A percentile compares a stretch with the other conserved stretches of the same genome.
phyloP scores from a whole-genome alignment of 345 rosid genomes.

The Citrus mangshanensis region DNA sequence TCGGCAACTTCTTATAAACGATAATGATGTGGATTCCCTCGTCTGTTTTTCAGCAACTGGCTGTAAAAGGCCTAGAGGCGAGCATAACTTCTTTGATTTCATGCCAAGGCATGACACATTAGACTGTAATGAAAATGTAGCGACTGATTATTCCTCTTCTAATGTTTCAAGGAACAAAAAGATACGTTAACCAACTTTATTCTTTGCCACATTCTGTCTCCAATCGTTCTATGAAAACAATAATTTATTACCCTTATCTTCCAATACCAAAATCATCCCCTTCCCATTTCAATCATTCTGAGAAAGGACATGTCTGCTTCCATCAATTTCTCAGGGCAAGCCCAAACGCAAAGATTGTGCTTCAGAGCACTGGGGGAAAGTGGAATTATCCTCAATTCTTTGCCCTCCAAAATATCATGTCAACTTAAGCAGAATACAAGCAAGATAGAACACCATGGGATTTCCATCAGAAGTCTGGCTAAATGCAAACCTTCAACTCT shows the following conservation, averaged over 20 bases:
- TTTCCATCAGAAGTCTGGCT: background rate
- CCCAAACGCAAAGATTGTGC: conserved; percentile 13
- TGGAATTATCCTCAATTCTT: background rate
- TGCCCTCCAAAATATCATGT: conserved; percentile 11
- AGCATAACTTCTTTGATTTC: conserved; percentile 26
- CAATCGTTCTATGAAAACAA: background rate
- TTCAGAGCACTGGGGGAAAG: background rate
- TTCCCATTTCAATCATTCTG: background rate
- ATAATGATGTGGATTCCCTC: background rate
- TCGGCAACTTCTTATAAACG: conserved; percentile 62
- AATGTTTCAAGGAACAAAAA: conserved; percentile 10
- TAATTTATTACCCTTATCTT: background rate
- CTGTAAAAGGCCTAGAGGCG: background rate
- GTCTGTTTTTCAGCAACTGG: too few relatives aligned
- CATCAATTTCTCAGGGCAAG: conserved; percentile 26
- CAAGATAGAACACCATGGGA: conserved; percentile 6
- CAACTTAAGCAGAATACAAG: conserved; percentile 2
- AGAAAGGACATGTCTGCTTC: conserved; percentile 25
- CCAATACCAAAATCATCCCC: background rate
- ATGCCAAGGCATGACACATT: conserved; percentile 1
- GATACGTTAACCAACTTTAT: conserved; percentile 19
- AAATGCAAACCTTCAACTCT: background rate
- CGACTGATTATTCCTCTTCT: conserved; percentile 6
- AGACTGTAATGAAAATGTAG: background rate
- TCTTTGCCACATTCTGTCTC: conserved; percentile 24